A percentile compares a stretch with the other conserved stretches of the same genome.
Evolutionary conservation across 108 stramenopile genomes (phyloP).

Genomic region (Cylindrotheca closterium): DNA sequence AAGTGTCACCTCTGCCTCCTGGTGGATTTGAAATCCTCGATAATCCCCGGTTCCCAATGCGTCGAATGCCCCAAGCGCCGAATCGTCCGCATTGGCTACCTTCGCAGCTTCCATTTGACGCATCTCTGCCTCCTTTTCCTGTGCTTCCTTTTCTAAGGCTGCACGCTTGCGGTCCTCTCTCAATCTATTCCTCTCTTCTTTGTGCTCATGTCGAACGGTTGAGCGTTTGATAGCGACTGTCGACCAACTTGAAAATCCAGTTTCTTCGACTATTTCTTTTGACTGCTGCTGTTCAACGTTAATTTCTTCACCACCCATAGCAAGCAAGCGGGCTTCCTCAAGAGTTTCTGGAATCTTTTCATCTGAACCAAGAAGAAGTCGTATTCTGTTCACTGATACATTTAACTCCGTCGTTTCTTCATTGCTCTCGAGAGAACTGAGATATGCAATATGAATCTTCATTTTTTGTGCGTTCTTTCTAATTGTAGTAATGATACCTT

Average conservation of each 20-base stretch:
- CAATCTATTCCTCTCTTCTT: conserved; percentile 60
- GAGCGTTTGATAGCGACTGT: conserved; percentile 68
- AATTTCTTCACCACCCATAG: conserved; percentile 70
- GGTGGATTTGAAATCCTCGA: conserved; percentile 77
- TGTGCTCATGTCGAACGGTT: conserved; percentile 58
- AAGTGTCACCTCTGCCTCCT: conserved; percentile 33
- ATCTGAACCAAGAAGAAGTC: conserved; percentile 67
- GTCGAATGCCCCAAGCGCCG: conserved; percentile 84
- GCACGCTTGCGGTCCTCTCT: conserved; percentile 42
- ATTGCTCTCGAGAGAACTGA: conserved; percentile 41
- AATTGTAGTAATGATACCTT: conserved; percentile 49
- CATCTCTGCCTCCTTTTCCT: conserved; percentile 45
- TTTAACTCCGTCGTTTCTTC: conserved; percentile 77
- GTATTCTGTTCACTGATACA: conserved; percentile 56
- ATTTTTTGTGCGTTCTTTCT: conserved; percentile 2
- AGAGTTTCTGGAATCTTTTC: conserved; percentile 66
- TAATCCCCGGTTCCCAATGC: conserved; percentile 68
- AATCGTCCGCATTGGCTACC: conserved; percentile 78
- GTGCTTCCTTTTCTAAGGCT: conserved; percentile 35
- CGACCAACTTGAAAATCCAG: conserved; percentile 73
- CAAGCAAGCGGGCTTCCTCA: conserved; percentile 76
- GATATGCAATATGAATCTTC: conserved; percentile 64
- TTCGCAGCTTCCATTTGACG: conserved; percentile 83
- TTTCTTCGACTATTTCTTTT: conserved; percentile 61
- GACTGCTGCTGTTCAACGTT: conserved; percentile 14